phyloP scores from a whole-genome alignment of 2,329 filamentous ascomycete species.

The Neofusicoccum kwambonambiense region DNA sequence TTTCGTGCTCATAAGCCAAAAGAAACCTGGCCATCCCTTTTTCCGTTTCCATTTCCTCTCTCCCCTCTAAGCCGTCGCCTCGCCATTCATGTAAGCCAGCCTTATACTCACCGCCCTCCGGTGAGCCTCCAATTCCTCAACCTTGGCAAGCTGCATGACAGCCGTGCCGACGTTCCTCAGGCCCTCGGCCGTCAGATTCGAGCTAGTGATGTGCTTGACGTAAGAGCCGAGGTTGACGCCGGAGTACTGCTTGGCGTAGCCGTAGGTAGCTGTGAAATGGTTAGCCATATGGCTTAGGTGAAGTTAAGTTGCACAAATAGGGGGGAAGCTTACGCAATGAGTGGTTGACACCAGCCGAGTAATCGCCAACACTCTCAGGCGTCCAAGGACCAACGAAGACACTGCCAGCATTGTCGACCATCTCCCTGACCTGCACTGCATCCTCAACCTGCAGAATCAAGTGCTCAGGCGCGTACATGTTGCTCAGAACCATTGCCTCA shows the following conservation, averaged over 20 bases:
- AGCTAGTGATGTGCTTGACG: constrained; percentile 96
- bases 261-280: constrained; percentile 73
- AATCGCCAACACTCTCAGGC: constrained; percentile 95
- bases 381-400: constrained; percentile 97
- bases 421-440: constrained; percentile 69
- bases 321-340: constrained; percentile 71
- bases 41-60: not conserved
- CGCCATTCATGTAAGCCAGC: constrained; percentile 37
- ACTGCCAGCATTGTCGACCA: constrained; percentile 90
- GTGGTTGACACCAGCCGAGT: constrained; percentile 97
- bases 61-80: not conserved
- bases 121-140: constrained; percentile 94
- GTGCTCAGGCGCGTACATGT: constrained; percentile 94
- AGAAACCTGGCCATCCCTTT: not conserved
- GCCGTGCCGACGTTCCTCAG: constrained; percentile 80
- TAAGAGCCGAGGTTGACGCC: constrained; percentile 96
- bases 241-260: constrained; percentile 97
- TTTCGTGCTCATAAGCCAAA: not conserved
- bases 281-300: not conserved
- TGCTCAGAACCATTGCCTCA: constrained; percentile 78
- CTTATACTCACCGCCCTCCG: constrained; percentile 69
- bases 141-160: constrained; percentile 92
- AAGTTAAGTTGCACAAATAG: not conserved
- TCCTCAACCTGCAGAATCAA: constrained; percentile 86
- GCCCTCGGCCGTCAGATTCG: constrained; percentile 82